phyloP scores from a whole-genome alignment of 129 eudicot genomes.

The Artemisia argyi region DNA sequence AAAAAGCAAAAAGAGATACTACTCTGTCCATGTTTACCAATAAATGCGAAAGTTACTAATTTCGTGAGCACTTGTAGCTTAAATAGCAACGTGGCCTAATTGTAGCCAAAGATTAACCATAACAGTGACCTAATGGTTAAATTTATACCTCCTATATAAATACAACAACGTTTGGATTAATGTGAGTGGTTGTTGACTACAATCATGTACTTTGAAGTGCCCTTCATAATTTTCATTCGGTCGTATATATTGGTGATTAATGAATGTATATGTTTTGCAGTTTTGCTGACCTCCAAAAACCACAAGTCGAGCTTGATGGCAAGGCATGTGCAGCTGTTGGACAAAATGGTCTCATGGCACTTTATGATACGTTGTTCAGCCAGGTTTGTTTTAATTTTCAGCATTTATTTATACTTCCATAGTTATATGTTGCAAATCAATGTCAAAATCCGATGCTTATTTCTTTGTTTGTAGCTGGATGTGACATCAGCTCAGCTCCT shows the following conservation, averaged over 20 bases:
- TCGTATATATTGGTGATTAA: not conserved
- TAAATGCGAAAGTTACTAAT: too few species aligned
- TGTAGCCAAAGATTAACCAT: too few species aligned
- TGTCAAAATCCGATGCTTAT: slow-evolving; percentile 10
- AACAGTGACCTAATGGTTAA: too few species aligned
- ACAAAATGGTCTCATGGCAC: slow-evolving; percentile 98
- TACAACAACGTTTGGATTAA: too few species aligned
- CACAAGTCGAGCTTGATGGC: slow-evolving; percentile 91
- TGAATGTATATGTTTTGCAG: slow-evolving; percentile 41
- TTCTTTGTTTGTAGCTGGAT: slow-evolving; percentile 55
- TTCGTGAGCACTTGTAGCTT: too few species aligned
- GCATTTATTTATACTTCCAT: not conserved
- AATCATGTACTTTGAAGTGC: not conserved
- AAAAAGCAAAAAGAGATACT: too few species aligned
- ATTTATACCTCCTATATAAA: too few species aligned
- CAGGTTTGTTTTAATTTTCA: slow-evolving; percentile 48
- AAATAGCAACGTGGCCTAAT: too few species aligned
- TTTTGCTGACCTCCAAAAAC: slow-evolving; percentile 94
- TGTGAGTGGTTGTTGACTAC: too few species aligned
- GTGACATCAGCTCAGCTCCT: slow-evolving; percentile 89
- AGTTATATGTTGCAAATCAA: not conserved
- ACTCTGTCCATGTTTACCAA: too few species aligned
- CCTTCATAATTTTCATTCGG: not conserved
- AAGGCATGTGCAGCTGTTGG: slow-evolving; percentile 99
- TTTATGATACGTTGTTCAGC: slow-evolving; percentile 86